These are phyloP conservation scores for Russula olivacea DNA, from an alignment of 768 basidiomycete species.

Conservation along the genomic window DNA sequence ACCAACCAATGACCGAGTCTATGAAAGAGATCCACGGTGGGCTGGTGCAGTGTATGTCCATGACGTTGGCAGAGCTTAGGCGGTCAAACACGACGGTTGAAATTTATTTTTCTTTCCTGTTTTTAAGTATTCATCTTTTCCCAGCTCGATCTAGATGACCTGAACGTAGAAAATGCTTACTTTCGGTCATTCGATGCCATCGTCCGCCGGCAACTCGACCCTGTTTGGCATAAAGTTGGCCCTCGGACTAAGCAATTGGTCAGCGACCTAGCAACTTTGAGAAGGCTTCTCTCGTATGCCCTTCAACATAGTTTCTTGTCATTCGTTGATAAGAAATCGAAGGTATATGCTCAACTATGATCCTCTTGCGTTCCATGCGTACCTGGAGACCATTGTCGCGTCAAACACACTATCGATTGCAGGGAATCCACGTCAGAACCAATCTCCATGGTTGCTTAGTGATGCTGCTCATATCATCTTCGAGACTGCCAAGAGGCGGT, in stretches of 20 bases:
- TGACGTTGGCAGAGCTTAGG: conserved; percentile 84
- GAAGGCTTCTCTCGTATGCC: conserved; percentile 72
- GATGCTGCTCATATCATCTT: conserved; percentile 89
- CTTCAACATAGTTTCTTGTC: neutral
- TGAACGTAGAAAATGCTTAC: conserved; percentile 89
- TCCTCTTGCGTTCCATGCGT: conserved; percentile 82
- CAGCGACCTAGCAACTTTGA: conserved; percentile 75
- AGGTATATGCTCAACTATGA: conserved; percentile 90
- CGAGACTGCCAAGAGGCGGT: conserved; percentile 70
- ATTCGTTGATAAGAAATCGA: neutral
- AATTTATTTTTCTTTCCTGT: conserved; percentile 14
- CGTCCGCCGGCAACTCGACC: conserved; percentile 83
- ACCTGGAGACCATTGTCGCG: conserved; percentile 80
- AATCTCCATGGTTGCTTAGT: conserved; percentile 86
- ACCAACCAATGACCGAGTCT: conserved; percentile 73
- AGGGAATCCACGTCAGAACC: conserved; percentile 57
- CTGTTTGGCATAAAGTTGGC: conserved; percentile 96
- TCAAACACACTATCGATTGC: conserved; percentile 47
- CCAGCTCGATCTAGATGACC: conserved; percentile 89
- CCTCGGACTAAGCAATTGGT: conserved; percentile 89
- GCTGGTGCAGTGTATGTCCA: conserved; percentile 91
- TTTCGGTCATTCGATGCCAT: conserved; percentile 88
- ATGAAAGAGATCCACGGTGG: conserved; percentile 93
- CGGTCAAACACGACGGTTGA: conserved; percentile 69
- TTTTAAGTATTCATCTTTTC: neutral